Evolutionary conservation across 805 yeast genomes (phyloP).

Genomic region (Pichia californica): DNA sequence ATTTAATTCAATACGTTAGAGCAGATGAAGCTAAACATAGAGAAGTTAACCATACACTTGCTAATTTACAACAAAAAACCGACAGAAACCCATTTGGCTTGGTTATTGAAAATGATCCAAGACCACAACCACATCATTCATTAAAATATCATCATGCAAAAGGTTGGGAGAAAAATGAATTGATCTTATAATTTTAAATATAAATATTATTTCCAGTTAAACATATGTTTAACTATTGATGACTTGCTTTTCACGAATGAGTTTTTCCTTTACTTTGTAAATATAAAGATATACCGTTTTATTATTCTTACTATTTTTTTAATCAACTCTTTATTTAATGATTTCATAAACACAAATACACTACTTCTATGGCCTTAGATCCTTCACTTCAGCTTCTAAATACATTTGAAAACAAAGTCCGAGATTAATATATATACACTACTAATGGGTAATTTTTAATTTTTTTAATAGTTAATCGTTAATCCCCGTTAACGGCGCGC

Average conservation of each 20-base stretch:
- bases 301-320: too few species aligned
- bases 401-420: too few species aligned
- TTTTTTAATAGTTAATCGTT: too few species aligned
- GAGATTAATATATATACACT: too few species aligned
- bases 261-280: too few species aligned
- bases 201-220: neutral
- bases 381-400: too few species aligned
- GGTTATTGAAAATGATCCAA: slow-evolving; percentile 24
- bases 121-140: slow-evolving; percentile 26
- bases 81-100: slow-evolving; percentile 69
- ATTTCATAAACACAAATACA: too few species aligned
- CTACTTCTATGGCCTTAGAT: too few species aligned
- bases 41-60: slow-evolving; percentile 74
- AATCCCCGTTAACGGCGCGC: too few species aligned
- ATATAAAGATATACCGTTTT: too few species aligned
- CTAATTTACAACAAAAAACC: slow-evolving; percentile 40
- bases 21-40: slow-evolving; percentile 79
- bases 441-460: too few species aligned
- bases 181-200: slow-evolving; percentile 15
- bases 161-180: slow-evolving; percentile 32
- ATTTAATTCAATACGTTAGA: slow-evolving; percentile 53
- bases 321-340: too few species aligned
- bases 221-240: neutral
- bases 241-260: neutral
- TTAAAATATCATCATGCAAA: slow-evolving; percentile 21